These are phyloP conservation scores for Termitomyces sp. DNA, from an alignment of 768 basidiomycete genomes.

Conservation along the genomic window DNA sequence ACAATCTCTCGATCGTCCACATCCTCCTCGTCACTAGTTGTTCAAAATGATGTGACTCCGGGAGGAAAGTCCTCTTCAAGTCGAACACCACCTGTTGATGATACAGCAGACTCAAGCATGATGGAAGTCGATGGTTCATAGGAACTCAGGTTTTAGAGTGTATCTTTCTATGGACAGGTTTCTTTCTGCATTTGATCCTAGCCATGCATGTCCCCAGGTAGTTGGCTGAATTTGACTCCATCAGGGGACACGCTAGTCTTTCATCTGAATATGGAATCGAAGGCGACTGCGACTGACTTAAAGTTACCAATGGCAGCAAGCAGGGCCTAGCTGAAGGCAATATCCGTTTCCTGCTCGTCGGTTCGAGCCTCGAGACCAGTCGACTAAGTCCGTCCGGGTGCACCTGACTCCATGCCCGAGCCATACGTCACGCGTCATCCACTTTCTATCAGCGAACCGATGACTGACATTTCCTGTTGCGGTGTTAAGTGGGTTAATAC, in stretches of 20 bases:
- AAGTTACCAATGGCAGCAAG: not conserved
- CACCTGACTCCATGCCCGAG: no score
- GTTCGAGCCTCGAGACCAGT: no score
- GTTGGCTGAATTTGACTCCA: not conserved
- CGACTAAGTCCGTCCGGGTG: no score
- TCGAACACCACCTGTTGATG: slow-evolving; percentile 15
- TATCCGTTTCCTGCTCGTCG: no score
- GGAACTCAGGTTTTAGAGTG: slow-evolving; percentile 1
- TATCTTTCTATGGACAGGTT: not conserved
- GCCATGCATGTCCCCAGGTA: not conserved
- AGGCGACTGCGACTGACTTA: not conserved
- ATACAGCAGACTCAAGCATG: slow-evolving; percentile 21
- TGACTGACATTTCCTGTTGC: not conserved
- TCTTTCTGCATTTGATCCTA: not conserved
- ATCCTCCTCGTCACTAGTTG: slow-evolving; percentile 5
- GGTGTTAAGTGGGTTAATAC: not conserved
- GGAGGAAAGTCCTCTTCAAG: slow-evolving; percentile 8
- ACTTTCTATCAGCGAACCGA: not conserved
- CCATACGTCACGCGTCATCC: not conserved
- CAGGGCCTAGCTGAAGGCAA: not conserved
- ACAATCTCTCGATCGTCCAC: not conserved
- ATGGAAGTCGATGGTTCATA: slow-evolving; percentile 31
- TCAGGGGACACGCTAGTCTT: not conserved
- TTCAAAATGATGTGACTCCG: not conserved
- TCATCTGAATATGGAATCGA: not conserved